A percentile compares a stretch with the other conserved stretches of the same genome.
Conservation (phyloP, 352 stramenopile species). For the Phytophthora kernoviae region DNA sequence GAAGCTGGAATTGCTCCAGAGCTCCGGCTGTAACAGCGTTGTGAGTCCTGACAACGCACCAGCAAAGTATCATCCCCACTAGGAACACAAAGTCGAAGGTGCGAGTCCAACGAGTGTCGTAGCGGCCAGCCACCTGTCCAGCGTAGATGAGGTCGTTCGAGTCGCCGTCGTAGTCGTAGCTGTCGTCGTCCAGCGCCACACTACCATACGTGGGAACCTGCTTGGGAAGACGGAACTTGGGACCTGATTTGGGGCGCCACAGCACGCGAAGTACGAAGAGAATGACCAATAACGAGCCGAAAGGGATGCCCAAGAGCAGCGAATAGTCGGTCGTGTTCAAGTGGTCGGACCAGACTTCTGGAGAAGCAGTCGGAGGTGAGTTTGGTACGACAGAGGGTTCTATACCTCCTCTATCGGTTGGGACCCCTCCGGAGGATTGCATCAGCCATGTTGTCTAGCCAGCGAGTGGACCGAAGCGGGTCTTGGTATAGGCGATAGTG, state of each 20-base stretch:
- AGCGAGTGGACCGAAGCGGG: too few species aligned
- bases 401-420: slow-evolving; percentile 1
- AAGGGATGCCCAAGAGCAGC: slow-evolving; percentile 66
- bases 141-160: slow-evolving; percentile 87
- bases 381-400: slow-evolving; percentile 1
- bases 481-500: background rate
- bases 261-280: slow-evolving; percentile 73
- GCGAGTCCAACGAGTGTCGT: slow-evolving; percentile 84
- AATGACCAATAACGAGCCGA: slow-evolving; percentile 61
- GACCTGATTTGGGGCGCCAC: slow-evolving; percentile 70
- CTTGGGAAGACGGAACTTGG: slow-evolving; percentile 83
- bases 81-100: slow-evolving; percentile 88
- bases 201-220: slow-evolving; percentile 82
- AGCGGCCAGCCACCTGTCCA: slow-evolving; percentile 74
- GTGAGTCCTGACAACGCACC: slow-evolving; percentile 58
- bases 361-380: slow-evolving; percentile 4
- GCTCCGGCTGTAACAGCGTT: slow-evolving; percentile 52
- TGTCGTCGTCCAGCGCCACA: slow-evolving; percentile 61
- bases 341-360: slow-evolving; percentile 65
- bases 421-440: background rate
- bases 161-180: slow-evolving; percentile 80
- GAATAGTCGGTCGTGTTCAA: slow-evolving; percentile 61
- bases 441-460: too few species aligned
- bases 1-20: slow-evolving; percentile 74
- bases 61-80: slow-evolving; percentile 60